A percentile compares a stretch with the other conserved stretches of the same genome.
Conservation (phyloP, 2,329 filamentous ascomycete species). For the Penicillium sp. region DNA sequence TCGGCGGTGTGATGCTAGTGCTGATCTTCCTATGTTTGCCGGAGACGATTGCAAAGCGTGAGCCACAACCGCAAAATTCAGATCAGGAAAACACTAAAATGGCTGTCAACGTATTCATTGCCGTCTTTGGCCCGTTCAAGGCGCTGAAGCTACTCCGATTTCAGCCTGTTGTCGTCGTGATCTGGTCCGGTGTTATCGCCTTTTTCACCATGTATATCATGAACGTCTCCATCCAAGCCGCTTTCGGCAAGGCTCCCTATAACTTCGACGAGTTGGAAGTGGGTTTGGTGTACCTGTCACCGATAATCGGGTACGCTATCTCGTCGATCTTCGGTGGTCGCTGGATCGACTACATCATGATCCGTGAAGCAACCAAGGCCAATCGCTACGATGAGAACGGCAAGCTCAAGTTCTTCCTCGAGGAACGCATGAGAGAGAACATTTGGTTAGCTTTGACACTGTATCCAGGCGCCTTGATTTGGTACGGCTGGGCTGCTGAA, state of each 20-base stretch:
- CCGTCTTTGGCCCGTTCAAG: background rate
- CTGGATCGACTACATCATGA: conserved; percentile 3
- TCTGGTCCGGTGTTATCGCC: background rate
- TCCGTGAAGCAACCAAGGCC: background rate
- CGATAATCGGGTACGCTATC: background rate
- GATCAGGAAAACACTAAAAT: background rate
- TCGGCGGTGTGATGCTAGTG: conserved; percentile 6
- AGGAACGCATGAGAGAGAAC: background rate
- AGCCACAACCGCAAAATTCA: background rate
- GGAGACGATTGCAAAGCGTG: background rate
- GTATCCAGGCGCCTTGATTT: background rate
- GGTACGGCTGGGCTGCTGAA: background rate
- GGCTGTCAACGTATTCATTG: background rate
- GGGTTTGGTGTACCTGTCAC: background rate
- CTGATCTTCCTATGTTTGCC: background rate
- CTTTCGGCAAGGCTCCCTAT: background rate
- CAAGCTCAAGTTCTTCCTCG: background rate
- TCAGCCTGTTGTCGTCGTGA: background rate
- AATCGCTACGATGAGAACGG: background rate
- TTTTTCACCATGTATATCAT: background rate
- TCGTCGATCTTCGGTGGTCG: background rate
- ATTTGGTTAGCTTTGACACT: background rate
- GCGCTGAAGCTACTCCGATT: background rate
- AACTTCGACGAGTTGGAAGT: background rate
- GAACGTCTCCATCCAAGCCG: background rate